These are phyloP conservation scores for Fusarium goolgardi DNA, from an alignment of 2,329 filamentous ascomycete species.

Conservation along the genomic window DNA sequence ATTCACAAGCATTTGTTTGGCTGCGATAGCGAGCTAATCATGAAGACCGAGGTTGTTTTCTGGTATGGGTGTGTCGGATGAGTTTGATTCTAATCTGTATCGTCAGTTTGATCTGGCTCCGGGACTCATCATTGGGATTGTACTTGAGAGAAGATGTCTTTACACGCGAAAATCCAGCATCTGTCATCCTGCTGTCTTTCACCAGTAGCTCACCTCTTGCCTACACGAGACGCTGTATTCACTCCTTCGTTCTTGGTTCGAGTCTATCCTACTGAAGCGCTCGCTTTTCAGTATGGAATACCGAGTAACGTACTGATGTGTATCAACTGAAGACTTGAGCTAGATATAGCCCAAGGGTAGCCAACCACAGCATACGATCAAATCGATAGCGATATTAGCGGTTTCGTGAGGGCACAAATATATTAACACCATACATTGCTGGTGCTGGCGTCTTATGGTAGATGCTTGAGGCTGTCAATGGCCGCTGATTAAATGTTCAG, in stretches of 20 bases:
- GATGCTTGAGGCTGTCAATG: neutral
- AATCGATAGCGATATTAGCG: neutral
- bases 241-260: slow-evolving; percentile 27
- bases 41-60: slow-evolving; percentile 50
- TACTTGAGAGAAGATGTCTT: slow-evolving; percentile 46
- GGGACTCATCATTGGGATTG: slow-evolving; percentile 41
- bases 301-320: slow-evolving; percentile 39
- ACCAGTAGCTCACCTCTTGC: slow-evolving; percentile 33
- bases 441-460: neutral
- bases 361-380: neutral
- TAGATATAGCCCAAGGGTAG: neutral
- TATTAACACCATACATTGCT: neutral
- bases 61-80: slow-evolving; percentile 52
- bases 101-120: neutral
- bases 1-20: slow-evolving; percentile 40
- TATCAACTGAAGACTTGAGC: neutral
- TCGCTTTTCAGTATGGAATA: slow-evolving; percentile 34
- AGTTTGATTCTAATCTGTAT: slow-evolving; percentile 57
- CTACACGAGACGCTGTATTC: slow-evolving; percentile 32
- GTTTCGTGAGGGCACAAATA: slow-evolving; percentile 16
- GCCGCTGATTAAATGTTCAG: neutral
- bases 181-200: slow-evolving; percentile 45
- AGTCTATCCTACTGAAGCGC: slow-evolving; percentile 33
- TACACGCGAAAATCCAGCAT: slow-evolving; percentile 45
- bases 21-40: slow-evolving; percentile 45